These are phyloP conservation scores for Penicillium maclennaniae DNA, from an alignment of 495 filamentous ascomycete species.

Conservation along the genomic window DNA sequence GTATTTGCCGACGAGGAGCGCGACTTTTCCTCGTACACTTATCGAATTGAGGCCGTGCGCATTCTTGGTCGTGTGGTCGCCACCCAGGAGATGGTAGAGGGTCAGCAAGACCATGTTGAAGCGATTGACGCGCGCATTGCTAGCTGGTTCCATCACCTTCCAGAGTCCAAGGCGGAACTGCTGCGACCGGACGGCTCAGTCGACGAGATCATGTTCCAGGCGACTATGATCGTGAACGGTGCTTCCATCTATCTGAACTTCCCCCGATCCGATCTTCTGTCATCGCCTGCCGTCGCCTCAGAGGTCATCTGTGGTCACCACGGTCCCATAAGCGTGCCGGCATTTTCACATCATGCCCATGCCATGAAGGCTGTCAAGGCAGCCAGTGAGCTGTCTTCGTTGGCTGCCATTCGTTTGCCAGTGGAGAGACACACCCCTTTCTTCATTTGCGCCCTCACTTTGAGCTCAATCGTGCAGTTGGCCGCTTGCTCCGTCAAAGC, in stretches of 20 bases:
- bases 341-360: conserved; percentile 57
- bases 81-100: conserved; percentile 33
- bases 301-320: conserved; percentile 48
- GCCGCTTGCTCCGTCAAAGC: conserved; percentile 66
- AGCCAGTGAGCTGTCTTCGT: conserved; percentile 69
- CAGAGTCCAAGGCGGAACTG: conserved; percentile 67
- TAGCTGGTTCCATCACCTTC: conserved; percentile 80
- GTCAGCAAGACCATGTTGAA: conserved; percentile 44
- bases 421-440: conserved; percentile 79
- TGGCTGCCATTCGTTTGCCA: conserved; percentile 72
- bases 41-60: conserved; percentile 59
- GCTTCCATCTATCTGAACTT: conserved; percentile 46
- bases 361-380: conserved; percentile 76
- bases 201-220: conserved; percentile 91
- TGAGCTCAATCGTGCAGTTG: conserved; percentile 57
- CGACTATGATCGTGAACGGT: conserved; percentile 74
- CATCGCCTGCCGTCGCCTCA: conserved; percentile 43
- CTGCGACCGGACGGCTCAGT: conserved; percentile 61
- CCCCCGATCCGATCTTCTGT: conserved; percentile 48
- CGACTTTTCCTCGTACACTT: conserved; percentile 45
- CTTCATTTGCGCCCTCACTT: conserved; percentile 74
- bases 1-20: conserved; percentile 45
- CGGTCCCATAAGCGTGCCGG: conserved; percentile 47
- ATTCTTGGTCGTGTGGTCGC: conserved; percentile 72
- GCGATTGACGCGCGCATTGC: conserved; percentile 71